Evolutionary conservation across 1,139 yeast genomes (phyloP).

Genomic region (Meyerozyma carpophila): DNA sequence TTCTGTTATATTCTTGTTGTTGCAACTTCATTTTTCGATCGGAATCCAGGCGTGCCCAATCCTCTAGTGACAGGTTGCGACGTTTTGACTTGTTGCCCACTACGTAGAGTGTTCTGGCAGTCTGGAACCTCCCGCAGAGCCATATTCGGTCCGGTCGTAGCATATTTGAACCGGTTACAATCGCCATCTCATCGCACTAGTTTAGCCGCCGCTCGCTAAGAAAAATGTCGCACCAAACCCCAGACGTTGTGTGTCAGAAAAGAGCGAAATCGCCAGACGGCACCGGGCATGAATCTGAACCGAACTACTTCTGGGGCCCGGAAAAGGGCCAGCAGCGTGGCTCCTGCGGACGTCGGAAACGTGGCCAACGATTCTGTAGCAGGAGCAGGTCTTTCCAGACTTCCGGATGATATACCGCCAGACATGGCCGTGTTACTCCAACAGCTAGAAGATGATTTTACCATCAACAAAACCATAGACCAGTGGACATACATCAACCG

Average conservation of each 20-base stretch:
- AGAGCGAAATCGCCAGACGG: not conserved
- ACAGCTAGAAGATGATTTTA: slow-evolving; percentile 40
- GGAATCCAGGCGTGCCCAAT: slow-evolving; percentile 16
- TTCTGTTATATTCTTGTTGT: slow-evolving; percentile 17
- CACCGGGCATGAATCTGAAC: not conserved
- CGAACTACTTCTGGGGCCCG: slow-evolving; percentile 3
- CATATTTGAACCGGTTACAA: slow-evolving; percentile 2
- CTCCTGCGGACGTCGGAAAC: slow-evolving; percentile 8
- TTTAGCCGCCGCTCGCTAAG: slow-evolving; percentile 8
- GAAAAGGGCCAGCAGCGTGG: slow-evolving; percentile 6
- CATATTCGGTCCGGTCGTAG: slow-evolving; percentile 1
- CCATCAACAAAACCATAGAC: slow-evolving; percentile 36
- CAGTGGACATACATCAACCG: slow-evolving; percentile 47
- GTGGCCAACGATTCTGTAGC: slow-evolving; percentile 8
- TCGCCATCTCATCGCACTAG: slow-evolving; percentile 1
- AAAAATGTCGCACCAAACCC: slow-evolving; percentile 12
- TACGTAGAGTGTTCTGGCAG: slow-evolving; percentile 9
- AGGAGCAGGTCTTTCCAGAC: slow-evolving; percentile 5
- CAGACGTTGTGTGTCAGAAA: slow-evolving; percentile 8
- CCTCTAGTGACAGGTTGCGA: slow-evolving; percentile 7
- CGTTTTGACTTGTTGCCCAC: slow-evolving; percentile 5
- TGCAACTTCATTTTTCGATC: slow-evolving; percentile 12
- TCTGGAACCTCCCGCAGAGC: slow-evolving; percentile 2
- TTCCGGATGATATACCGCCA: slow-evolving; percentile 39
- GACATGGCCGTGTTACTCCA: slow-evolving; percentile 42